Base-by-base conservation (phyloP, 2,329 filamentous ascomycete genomes). In the Neonectria faginata region DNA sequence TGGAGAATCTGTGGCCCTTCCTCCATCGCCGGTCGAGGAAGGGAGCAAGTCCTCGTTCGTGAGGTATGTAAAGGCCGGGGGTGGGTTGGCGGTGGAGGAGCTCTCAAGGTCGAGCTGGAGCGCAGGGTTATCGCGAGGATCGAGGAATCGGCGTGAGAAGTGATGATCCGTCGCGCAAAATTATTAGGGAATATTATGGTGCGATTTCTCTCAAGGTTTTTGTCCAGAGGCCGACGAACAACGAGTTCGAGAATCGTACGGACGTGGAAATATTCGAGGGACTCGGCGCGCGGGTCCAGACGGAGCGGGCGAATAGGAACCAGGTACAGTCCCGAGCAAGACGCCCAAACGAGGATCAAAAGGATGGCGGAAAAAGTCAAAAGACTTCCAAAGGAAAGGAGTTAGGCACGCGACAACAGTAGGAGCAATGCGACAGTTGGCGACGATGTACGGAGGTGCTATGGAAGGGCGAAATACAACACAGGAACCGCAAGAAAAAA, bases 1-100 rank as follows among this genome's bases (percentile, higher is more conserved):
- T 80, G 74, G 48, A 82, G 73, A 52, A 79, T 70, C 58, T 81
- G 80, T 33, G 77, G 68, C 61, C 78, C 79, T 68, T 86, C 84
- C 72, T 86, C 84, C 82, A 86, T 85, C 70, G 76, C 74, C 53
- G 70, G 20, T 45, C 31, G 41, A 45, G 54, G 58, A 16, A 54
- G 60, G 44, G 44, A 39, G 36, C 47, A 58, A 33, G 47, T 53
- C n/a, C 27, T 55, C 39, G 29, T 39, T 66, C 51, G 44, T 56
- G 36, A n/a, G 27, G 33, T 54, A 44, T 55, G 50, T 45, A 53
- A 39, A 36, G 18, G 27, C 56, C 55, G 44, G 61, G 50, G 44
- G n/a, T n/a, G 59, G 20, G 27, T 25, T 45, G 44, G 50, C 44
- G 54, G 56, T 29, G 18, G 53, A 62, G n/a, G 48, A 48, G 42